Percentiles rank a stretch among this genome's conserved stretches.
Conservation (phyloP, 345 rosid species). For the Cardamine resedifolia region DNA sequence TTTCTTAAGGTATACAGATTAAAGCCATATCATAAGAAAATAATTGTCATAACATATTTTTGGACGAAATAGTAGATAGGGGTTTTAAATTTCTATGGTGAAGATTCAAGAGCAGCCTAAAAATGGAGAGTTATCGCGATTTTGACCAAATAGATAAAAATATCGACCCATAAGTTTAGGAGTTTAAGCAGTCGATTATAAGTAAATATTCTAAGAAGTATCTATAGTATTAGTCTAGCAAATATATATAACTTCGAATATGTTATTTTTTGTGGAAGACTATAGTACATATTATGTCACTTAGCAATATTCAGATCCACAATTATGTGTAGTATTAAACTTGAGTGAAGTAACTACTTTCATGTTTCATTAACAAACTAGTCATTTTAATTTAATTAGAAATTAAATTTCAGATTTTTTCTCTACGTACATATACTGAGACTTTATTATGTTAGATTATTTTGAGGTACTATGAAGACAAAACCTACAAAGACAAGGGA, state of each 20-base stretch:
- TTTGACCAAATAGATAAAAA: too few relatives aligned
- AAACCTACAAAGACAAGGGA: slow-evolving; percentile 42
- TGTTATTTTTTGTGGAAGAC: neutral
- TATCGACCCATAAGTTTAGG: too few relatives aligned
- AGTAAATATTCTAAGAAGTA: too few relatives aligned
- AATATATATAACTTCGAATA: neutral
- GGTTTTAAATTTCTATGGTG: too few relatives aligned
- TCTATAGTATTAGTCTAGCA: neutral
- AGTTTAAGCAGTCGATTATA: too few relatives aligned
- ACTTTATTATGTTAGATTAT: slow-evolving; percentile 44
- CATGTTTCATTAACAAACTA: neutral
- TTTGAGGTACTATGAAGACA: slow-evolving; percentile 59
- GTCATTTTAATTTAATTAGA: neutral
- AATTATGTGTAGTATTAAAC: neutral
- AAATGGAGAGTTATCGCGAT: too few relatives aligned
- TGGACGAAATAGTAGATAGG: neutral
- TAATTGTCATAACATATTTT: neutral
- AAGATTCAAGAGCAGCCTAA: too few relatives aligned
- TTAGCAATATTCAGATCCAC: neutral
- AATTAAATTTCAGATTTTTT: neutral
- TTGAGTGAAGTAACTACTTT: neutral
- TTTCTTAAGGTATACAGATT: neutral
- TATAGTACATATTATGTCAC: neutral
- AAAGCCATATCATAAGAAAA: neutral
- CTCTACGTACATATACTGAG: neutral